These are phyloP conservation scores for Mrakia blollopis DNA, from an alignment of 768 basidiomycete genomes.

Conservation along the genomic window DNA sequence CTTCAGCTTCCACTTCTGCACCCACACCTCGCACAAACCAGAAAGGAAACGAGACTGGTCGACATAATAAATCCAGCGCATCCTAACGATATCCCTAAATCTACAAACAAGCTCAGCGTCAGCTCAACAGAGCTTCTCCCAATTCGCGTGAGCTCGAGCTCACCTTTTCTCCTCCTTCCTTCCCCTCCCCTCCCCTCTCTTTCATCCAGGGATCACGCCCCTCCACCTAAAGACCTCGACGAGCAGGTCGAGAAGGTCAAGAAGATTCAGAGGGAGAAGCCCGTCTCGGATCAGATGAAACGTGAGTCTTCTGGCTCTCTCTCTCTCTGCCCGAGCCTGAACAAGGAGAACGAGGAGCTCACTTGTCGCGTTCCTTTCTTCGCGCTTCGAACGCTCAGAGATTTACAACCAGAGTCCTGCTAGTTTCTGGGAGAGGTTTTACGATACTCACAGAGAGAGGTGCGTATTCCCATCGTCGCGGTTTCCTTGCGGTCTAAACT, in stretches of 20 bases:
- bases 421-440: slow-evolving; percentile 79
- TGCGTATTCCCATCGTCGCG: slow-evolving; percentile 22
- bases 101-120: no score
- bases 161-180: not conserved
- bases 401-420: slow-evolving; percentile 42
- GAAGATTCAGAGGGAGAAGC: slow-evolving; percentile 62
- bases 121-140: not conserved
- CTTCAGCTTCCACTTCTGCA: no score
- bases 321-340: slow-evolving; percentile 51
- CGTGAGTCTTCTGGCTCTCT: slow-evolving; percentile 46
- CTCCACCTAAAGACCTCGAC: slow-evolving; percentile 59
- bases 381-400: slow-evolving; percentile 30
- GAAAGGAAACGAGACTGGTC: no score
- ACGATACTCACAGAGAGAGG: slow-evolving; percentile 61
- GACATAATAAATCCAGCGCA: no score
- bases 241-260: slow-evolving; percentile 67
- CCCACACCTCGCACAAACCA: no score
- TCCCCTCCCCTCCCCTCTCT: not conserved
- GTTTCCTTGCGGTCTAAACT: not conserved
- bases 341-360: not conserved
- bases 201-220: slow-evolving; percentile 44
- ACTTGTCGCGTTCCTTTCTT: not conserved
- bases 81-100: no score
- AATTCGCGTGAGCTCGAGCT: not conserved
- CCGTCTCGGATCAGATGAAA: slow-evolving; percentile 70